These are phyloP conservation scores for Globisporangium cederbergense DNA, from an alignment of 352 stramenopile genomes.

Conservation along the genomic window DNA sequence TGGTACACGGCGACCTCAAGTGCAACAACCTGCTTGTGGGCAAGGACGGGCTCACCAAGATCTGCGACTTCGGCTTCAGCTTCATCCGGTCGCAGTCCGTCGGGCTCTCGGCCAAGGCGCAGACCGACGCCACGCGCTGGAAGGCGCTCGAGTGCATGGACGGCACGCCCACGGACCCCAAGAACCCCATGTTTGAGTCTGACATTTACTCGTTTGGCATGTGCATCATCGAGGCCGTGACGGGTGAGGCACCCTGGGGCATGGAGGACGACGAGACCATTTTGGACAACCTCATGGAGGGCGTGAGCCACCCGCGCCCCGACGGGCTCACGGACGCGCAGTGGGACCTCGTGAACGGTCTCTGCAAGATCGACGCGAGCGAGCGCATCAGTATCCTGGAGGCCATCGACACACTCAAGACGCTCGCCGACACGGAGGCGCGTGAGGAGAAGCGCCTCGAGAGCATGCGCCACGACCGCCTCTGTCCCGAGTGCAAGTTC, in stretches of 20 bases:
- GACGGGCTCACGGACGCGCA: constrained; percentile 14
- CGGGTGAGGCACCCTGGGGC: constrained; percentile 27
- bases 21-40: constrained; percentile 85
- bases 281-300: constrained; percentile 20
- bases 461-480: constrained; percentile 15
- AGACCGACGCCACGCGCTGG: constrained; percentile 37
- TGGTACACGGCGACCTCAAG: constrained; percentile 87
- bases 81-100: constrained; percentile 33
- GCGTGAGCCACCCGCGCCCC: constrained; percentile 11
- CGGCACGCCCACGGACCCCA: constrained; percentile 2
- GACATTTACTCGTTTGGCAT: constrained; percentile 45
- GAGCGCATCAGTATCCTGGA: constrained; percentile 11
- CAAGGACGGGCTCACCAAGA: constrained; percentile 21
- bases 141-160: constrained; percentile 39
- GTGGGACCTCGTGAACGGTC: constrained; percentile 15
- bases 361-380: constrained; percentile 6
- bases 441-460: constrained; percentile 14
- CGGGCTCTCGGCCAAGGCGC: constrained; percentile 25
- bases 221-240: constrained; percentile 43
- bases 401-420: constrained; percentile 13
- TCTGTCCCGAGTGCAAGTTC: constrained; percentile 16
- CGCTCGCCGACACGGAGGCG: constrained; percentile 16
- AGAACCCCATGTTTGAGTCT: constrained; percentile 25
- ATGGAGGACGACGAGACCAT: constrained; percentile 28
- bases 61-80: constrained; percentile 44